Percentiles rank a stretch among this genome's conserved stretches.
Conservation (phyloP, 2,329 filamentous ascomycete genomes). For the Pseudopithomyces maydicus region DNA sequence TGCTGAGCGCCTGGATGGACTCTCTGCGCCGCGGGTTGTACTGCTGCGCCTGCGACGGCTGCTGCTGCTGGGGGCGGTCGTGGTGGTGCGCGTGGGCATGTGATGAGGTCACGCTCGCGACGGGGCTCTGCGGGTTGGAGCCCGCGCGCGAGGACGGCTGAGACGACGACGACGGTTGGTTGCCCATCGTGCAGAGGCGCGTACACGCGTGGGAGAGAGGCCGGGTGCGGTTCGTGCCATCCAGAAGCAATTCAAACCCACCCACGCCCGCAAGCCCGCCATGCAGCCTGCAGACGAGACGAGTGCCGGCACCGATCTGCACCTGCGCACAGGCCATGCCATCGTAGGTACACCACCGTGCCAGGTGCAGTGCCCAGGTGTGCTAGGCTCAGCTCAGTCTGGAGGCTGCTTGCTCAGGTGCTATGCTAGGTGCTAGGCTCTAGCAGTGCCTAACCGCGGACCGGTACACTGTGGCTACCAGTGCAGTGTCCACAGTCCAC, state of each 20-base stretch:
- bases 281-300: not conserved
- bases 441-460: too few species aligned
- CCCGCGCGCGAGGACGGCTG: conserved; percentile 25
- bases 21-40: conserved; percentile 44
- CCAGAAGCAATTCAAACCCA: conserved; percentile 6
- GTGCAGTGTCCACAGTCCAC: too few species aligned
- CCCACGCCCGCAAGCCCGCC: conserved; percentile 14
- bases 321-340: conserved; percentile 15
- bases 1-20: conserved; percentile 47
- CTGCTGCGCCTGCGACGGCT: not conserved
- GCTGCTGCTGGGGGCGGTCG: conserved; percentile 26
- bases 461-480: too few species aligned
- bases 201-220: not conserved
- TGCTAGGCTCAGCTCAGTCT: too few species aligned
- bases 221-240: conserved; percentile 7
- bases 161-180: conserved; percentile 34
- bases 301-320: conserved; percentile 2
- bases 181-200: conserved; percentile 32
- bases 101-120: conserved; percentile 25
- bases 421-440: too few species aligned
- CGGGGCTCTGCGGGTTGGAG: conserved; percentile 32
- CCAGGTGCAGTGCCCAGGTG: too few species aligned
- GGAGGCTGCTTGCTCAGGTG: too few species aligned
- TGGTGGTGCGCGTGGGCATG: conserved; percentile 44
- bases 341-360: too few species aligned